Percentiles rank a stretch among this genome's conserved stretches.
Evolutionary conservation across 148 eudicot species (phyloP).

Genomic region (Amaranthus hypochondriacus): DNA sequence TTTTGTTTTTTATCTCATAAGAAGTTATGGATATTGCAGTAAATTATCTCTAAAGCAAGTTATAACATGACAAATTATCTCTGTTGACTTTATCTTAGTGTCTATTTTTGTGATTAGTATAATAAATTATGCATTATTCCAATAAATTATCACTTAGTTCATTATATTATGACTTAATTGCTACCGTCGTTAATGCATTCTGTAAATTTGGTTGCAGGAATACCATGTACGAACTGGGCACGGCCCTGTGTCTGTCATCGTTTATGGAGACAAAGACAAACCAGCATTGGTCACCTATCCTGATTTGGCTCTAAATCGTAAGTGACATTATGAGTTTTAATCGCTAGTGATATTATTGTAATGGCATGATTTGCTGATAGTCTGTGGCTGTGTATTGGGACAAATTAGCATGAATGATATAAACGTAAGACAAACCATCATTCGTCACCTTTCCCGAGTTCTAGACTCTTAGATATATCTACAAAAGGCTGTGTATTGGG

Average conservation of each 20-base stretch:
- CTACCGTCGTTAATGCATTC: background rate
- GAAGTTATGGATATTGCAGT: slow-evolving; percentile 10
- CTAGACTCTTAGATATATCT: no score
- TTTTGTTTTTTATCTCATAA: slow-evolving; percentile 24
- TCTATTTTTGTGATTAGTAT: background rate
- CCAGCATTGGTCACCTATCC: slow-evolving; percentile 95
- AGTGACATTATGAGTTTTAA: slow-evolving; percentile 25
- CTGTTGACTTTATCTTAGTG: slow-evolving; percentile 2
- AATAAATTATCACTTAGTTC: slow-evolving; percentile 1
- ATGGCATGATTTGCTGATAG: background rate
- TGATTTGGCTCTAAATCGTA: slow-evolving; percentile 94
- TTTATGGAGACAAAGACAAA: slow-evolving; percentile 92
- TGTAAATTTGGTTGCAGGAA: slow-evolving; percentile 51
- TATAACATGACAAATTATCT: slow-evolving; percentile 8
- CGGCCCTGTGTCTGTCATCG: slow-evolving; percentile 87
- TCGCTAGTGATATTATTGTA: slow-evolving; percentile 3
- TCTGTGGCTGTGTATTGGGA: no score
- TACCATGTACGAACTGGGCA: slow-evolving; percentile 64
- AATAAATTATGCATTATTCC: background rate
- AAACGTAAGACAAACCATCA: no score
- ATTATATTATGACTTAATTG: background rate
- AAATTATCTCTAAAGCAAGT: slow-evolving; percentile 4
- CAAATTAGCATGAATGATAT: no score
- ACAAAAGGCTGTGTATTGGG: no score
- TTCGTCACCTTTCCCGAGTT: no score